Evolutionary conservation across 2,329 filamentous ascomycete genomes (phyloP), one percentile per base, ranked within the genome.

Genomic region (Ophiostoma sp.): DNA sequence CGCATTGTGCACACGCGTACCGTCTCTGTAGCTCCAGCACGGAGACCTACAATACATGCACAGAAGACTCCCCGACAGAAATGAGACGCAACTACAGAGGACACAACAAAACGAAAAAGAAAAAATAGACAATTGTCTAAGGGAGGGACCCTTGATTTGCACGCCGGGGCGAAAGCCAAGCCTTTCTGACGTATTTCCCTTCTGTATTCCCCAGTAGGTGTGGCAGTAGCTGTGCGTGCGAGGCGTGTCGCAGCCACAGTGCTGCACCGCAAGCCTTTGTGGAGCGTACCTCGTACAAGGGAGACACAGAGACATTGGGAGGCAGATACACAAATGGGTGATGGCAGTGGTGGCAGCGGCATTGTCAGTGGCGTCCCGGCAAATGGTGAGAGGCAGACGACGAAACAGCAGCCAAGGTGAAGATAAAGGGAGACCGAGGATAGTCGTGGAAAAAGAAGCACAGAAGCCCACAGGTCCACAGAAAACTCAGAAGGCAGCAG

Each of bases 151-250:
- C 69, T 64, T 71, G 42, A 71, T 64, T 50, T 63, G 57, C 57
- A 64, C 25, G 25, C n/a, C 25, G 6, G 57, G 57, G 31, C 55
- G n/a, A 64, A 52, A 63, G 69, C 69, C 57, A 71, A 71, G 69
- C 57, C 57, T 64, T 63, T 59, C 69, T 71, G 69, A 71, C 69
- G 69, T 71, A 71, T 71, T 5, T 59, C 69, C 69, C 52, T 19
- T 28, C 17, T 52, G 45, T 69, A 19, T 55, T 69, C 64, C 9
- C 42, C 28, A 19, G 12, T 12, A 63, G 63, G 39, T 66, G 22
- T 48, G 63, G 61, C 2, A 22, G 9, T 7, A 22, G 9, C 17
- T 17, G 31, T 50, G 39, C 55, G 17, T 59, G 8, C 36, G 59
- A 25, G 52, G 36, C 25, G 39, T 55, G 19, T 57, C 22, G 68